Base-by-base conservation (phyloP, 768 basidiomycete genomes). In the Tricholoma sp. region DNA sequence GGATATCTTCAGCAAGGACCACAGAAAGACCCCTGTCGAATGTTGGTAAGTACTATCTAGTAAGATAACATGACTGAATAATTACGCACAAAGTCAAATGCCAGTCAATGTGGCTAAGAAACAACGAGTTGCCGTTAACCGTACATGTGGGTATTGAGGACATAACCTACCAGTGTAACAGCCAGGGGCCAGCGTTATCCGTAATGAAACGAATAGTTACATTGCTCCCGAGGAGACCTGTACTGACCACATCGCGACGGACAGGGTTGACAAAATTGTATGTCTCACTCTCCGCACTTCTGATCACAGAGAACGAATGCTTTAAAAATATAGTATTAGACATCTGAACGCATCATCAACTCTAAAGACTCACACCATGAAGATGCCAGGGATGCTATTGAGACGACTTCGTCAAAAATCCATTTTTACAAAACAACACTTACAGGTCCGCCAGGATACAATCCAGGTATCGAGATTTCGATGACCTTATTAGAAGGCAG, bases 111-210 rank as follows among this genome's bases (percentile, higher is more conserved):
- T 52, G 51, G 28, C 44, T 45, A 12, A 29, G 55, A 50, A 12
- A 36, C 33, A 1, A 13, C n/a, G 37, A 39, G 37, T 39, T 24
- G 15, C n/a, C 15, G 7, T n/a, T n/a, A 13, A 39, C 15, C 6
- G n/a, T 39, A 39, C 15, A 39, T n/a, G 2, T 39, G 54, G 54
- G 9, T 5, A 24, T 29, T 15, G 2, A n/a, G 18, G 6, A 32
- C 51, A 54, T 34, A 7, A 56, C 61, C 52, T 57, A 42, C 61
- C 41, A 45, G 17, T 18, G 50, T 51, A 59, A 51, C 52, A 57
- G 63, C 77, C 83, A 80, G 31, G 80, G 77, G n/a, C 83, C 83
- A 8, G 82, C 74, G 69, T 86, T 88, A 64, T 88, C 81, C 3
- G 86, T 80, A 18, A 67, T 63, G 70, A 84, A 85, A 41, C 84